Percentiles rank a stretch among this genome's conserved stretches.
phyloP scores from a whole-genome alignment of 2,329 filamentous ascomycete genomes.

The Conoideocrella luteorostrata region DNA sequence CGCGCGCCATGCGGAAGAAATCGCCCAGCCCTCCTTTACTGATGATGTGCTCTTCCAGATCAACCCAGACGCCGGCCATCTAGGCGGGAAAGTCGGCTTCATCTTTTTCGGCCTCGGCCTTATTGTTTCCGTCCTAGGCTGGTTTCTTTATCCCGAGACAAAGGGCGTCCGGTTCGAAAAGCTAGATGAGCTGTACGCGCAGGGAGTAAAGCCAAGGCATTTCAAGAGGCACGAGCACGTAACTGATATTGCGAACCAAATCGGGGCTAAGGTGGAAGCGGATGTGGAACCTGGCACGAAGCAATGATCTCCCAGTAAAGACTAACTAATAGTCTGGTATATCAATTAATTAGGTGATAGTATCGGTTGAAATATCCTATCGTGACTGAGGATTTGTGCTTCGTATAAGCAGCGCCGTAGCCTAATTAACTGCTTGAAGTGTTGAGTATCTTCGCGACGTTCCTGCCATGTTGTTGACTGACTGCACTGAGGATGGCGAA shows the following conservation, averaged over 20 bases:
- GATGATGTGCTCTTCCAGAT: slow-evolving; percentile 9
- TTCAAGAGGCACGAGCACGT: slow-evolving; percentile 10
- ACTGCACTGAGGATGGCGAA: too few species aligned
- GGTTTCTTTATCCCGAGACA: slow-evolving; percentile 17
- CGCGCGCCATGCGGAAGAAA: background rate
- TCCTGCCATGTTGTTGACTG: too few species aligned
- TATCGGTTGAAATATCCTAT: too few species aligned
- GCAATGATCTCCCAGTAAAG: too few species aligned
- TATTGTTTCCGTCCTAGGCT: slow-evolving; percentile 9
- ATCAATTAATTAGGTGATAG: too few species aligned
- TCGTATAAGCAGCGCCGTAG: too few species aligned
- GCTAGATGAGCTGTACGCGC: slow-evolving; percentile 13
- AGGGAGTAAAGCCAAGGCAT: slow-evolving; percentile 9
- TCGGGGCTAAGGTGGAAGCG: background rate
- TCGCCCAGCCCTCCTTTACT: background rate
- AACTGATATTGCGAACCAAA: background rate
- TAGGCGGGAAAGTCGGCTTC: slow-evolving; percentile 21
- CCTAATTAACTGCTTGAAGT: too few species aligned
- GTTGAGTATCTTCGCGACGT: too few species aligned
- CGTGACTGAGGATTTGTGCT: too few species aligned
- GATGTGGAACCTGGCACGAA: background rate
- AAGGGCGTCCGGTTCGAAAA: slow-evolving; percentile 14
- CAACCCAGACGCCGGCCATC: slow-evolving; percentile 19
- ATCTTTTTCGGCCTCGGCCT: slow-evolving; percentile 17
- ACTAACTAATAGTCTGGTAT: too few species aligned